These are phyloP conservation scores for Hylodesmum podocarpum DNA, from an alignment of 306 rosid species.

Conservation along the genomic window DNA sequence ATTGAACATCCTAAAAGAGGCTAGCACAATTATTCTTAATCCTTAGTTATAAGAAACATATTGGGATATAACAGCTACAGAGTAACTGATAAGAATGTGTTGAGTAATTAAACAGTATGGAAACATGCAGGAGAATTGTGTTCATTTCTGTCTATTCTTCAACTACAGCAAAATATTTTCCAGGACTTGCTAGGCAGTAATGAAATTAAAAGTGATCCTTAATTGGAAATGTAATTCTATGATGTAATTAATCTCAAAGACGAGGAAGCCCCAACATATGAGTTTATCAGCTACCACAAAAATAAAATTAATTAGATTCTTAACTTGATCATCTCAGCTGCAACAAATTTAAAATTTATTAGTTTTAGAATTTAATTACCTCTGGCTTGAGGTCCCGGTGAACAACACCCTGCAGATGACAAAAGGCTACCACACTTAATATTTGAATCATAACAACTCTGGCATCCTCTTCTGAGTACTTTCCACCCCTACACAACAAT, in stretches of 20 bases:
- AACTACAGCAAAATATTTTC: not conserved
- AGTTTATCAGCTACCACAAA: not conserved
- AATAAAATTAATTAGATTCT: not conserved
- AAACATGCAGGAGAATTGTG: not conserved
- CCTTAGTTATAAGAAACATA: not conserved
- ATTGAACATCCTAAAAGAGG: not conserved
- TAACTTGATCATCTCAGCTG: slow-evolving; percentile 23
- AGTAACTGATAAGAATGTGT: not conserved
- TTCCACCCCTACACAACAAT: slow-evolving; percentile 57
- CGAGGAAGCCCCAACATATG: not conserved
- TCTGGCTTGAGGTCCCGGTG: slow-evolving; percentile 44
- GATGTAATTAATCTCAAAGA: not conserved
- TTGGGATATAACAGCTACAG: not conserved
- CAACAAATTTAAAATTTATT: not conserved
- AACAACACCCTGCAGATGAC: slow-evolving; percentile 23
- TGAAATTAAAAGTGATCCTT: not conserved
- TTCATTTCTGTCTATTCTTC: not conserved
- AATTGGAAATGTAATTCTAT: not conserved
- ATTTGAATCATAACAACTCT: slow-evolving; percentile 47
- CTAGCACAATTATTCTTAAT: not conserved
- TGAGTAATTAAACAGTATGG: not conserved
- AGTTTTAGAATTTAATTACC: slow-evolving; percentile 41
- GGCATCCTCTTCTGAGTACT: slow-evolving; percentile 49
- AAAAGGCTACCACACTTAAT: slow-evolving; percentile 31
- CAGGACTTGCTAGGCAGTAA: not conserved